Evolutionary conservation across 2,329 filamentous ascomycete species (phyloP), one percentile per base, ranked within the genome.

Genomic region (Epichloe glyceriae): DNA sequence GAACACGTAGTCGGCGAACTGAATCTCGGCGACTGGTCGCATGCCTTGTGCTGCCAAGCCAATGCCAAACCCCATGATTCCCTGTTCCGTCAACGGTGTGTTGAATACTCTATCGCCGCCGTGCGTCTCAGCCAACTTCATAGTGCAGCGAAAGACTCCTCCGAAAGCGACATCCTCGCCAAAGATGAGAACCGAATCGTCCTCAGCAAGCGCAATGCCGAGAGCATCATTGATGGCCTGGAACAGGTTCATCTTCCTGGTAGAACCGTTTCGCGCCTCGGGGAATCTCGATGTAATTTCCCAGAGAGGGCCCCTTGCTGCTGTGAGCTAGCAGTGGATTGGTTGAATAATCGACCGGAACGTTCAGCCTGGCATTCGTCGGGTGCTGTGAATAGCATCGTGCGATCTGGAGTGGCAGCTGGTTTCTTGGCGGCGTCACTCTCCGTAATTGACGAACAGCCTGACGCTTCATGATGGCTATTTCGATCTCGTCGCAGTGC

Each of bases 141-240:
- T 91, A 34, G 88, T 91, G 69, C 89, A 96, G 51, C 93, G 80
- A 63, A 98, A 98, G 15, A 98, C 93, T 50, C 93, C 93, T 41
- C 93, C 93, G 56, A 98, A 98, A 14, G 93, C 88, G 7, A 98
- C 89, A 64, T 98, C 93, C 68, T 98, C 93, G 41, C 93, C 93
- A 61, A 98, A 98, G 10, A 98, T 76, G 51, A 97, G 72, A 20
- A 95, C 88, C 17, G 84, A 82, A 56, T 95, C 88, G 60, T 96
- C 90, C 37, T 84, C 80, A 15, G 85, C 80, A 30, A 98, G 76
- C 22, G 91, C 88, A 53, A 85, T 86, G 20, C 86, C 80, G 20
- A 98, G 75, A 11, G 91, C 90, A 57, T 91, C 83, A 65, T 97
- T 97, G 72, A 98, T 82, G 47, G 93, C 85, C 65, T 95, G 88